Evolutionary conservation across 2,329 filamentous ascomycete species (phyloP).

Genomic region (Penicillium fuscoglaucum): DNA sequence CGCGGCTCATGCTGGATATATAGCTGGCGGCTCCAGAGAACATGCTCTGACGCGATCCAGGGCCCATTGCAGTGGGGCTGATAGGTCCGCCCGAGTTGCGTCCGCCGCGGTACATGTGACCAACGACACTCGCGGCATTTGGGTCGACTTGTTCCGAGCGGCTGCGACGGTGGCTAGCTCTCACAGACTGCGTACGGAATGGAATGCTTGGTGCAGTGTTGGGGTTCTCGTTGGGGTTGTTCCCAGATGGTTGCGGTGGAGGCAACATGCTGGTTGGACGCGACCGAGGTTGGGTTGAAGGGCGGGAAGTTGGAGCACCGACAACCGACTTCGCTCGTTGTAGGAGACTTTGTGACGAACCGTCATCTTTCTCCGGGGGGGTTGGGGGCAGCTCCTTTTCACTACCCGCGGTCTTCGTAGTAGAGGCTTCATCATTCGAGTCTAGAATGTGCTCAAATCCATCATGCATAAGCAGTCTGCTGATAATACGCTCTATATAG

Average conservation of each 20-base stretch:
- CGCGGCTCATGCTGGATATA: slow-evolving; percentile 56
- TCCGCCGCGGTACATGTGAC: slow-evolving; percentile 85
- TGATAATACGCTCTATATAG: slow-evolving; percentile 99
- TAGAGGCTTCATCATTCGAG: slow-evolving; percentile 55
- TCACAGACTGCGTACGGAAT: slow-evolving; percentile 45
- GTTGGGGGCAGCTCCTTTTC: slow-evolving; percentile 86
- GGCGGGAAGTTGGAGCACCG: slow-evolving; percentile 41
- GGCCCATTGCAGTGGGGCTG: slow-evolving; percentile 53
- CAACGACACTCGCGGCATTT: slow-evolving; percentile 69
- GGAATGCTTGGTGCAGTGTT: slow-evolving; percentile 52
- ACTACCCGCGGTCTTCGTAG: slow-evolving; percentile 32
- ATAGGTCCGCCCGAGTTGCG: slow-evolving; percentile 53
- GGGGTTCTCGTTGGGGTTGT: slow-evolving; percentile 48
- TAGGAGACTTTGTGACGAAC: slow-evolving; percentile 51
- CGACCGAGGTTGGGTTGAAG: slow-evolving; percentile 44
- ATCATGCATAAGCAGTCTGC: slow-evolving; percentile 87
- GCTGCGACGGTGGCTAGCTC: slow-evolving; percentile 48
- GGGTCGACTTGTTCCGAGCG: slow-evolving; percentile 50
- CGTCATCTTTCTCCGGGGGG: slow-evolving; percentile 57
- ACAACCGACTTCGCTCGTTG: slow-evolving; percentile 63
- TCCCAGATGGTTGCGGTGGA: slow-evolving; percentile 31
- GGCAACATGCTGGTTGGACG: slow-evolving; percentile 49
- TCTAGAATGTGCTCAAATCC: slow-evolving; percentile 94
- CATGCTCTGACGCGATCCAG: slow-evolving; percentile 43
- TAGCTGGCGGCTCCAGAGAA: slow-evolving; percentile 46